Conservation (phyloP, 2,329 filamentous ascomycete genomes). For the Calonectria pteridis region DNA sequence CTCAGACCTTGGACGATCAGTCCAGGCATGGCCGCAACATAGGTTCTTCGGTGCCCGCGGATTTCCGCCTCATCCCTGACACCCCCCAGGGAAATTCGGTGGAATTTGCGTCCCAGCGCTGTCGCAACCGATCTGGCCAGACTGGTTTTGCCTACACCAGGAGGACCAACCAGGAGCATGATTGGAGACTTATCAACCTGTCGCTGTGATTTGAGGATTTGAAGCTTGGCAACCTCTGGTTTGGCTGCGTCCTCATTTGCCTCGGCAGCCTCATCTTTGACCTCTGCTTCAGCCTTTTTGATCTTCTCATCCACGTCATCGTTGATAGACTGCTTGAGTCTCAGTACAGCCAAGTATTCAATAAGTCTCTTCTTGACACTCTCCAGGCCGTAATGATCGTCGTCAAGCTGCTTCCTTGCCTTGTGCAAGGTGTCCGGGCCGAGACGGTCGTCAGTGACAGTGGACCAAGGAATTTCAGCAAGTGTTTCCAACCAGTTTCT, state of each 20-base stretch:
- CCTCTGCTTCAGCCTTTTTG: slow-evolving; percentile 72
- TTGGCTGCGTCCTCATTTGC: slow-evolving; percentile 46
- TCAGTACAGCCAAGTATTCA: slow-evolving; percentile 95
- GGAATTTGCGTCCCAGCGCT: slow-evolving; percentile 93
- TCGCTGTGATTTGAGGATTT: slow-evolving; percentile 82
- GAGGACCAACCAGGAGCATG: slow-evolving; percentile 90
- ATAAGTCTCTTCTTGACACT: slow-evolving; percentile 97
- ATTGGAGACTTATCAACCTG: slow-evolving; percentile 97
- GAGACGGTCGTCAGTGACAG: slow-evolving; percentile 86
- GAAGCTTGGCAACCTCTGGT: slow-evolving; percentile 71
- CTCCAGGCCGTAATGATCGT: slow-evolving; percentile 96
- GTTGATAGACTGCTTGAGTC: slow-evolving; percentile 93
- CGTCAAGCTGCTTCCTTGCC: slow-evolving; percentile 90
- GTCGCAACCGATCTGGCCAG: slow-evolving; percentile 93
- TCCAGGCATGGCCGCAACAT: slow-evolving; percentile 99
- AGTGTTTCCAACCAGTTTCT: slow-evolving; percentile 95
- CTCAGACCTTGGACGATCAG: slow-evolving; percentile 93
- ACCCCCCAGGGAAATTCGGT: slow-evolving; percentile 95
- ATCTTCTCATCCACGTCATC: slow-evolving; percentile 85
- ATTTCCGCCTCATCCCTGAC: slow-evolving; percentile 98
- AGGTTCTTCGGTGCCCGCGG: slow-evolving; percentile 91
- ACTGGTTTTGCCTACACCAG: slow-evolving; percentile 96
- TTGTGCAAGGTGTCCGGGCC: slow-evolving; percentile 82
- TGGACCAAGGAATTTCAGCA: slow-evolving; percentile 92
- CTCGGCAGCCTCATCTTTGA: slow-evolving; percentile 44